Base-by-base conservation (phyloP, 352 stramenopile genomes). In the Globisporangium barbulae region DNA sequence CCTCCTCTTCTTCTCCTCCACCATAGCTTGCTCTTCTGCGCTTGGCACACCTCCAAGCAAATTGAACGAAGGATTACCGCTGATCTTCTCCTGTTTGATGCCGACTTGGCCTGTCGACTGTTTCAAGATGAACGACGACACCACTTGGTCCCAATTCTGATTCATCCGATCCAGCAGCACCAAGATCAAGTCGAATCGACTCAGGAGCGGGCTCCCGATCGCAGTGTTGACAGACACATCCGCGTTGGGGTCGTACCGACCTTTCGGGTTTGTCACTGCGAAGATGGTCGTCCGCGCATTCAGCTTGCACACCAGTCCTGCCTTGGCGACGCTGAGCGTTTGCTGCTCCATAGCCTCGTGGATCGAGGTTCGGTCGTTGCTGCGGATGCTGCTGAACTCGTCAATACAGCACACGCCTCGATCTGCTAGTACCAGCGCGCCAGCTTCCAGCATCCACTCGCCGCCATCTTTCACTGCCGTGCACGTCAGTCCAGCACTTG, bases 311-410 rank as follows among this genome's bases (percentile, higher is more conserved):
- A 99, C 93, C n/a, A 99, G 86, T 0, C 97, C 97, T 35, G 96
- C 97, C 74, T 99, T 99, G 12, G 96, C 97, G 1, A 99, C 95
- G 33, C 88, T 98, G 21, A 99, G 74, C 12, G 95, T 99, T 67
- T 99, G 97, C 71, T 99, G 97, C 76, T 99, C 97, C 97, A 99
- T 99, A 19, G 97, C 97, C 73, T 99, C 93, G 69, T 98, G 95
- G 63, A 98, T 98, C 1, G 91, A 96, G 12, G 90, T 94, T 31
- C 94, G 75, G 70, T 98, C 93, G 68, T 98, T 84, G 60, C 93
- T 90, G 47, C 83, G 88, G 63, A 99, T 99, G 56, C 92, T 97
- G 58, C 88, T 94, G 73, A 99, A 99, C 80, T 99, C 96, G 79
- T 99, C 96, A 71, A 99, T 99, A 70, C 93, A 99, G 70, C 96